Evolutionary conservation across 768 basidiomycete genomes (phyloP).

Genomic region (Tremella mesenterica): DNA sequence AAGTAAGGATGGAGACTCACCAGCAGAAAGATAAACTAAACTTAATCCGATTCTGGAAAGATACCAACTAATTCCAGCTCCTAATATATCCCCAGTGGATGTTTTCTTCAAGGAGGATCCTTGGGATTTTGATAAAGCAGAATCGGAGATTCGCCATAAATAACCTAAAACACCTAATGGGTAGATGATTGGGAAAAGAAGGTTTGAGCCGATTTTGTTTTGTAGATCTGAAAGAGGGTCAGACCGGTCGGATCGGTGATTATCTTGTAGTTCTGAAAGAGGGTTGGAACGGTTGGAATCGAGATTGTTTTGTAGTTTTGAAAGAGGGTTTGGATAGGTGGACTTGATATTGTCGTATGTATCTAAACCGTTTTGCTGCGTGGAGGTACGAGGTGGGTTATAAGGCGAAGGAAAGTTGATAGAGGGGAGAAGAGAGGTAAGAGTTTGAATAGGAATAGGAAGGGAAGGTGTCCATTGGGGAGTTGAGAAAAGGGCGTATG

Average conservation of each 20-base stretch:
- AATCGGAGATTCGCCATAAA: constrained; percentile 27
- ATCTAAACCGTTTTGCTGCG: too few species aligned
- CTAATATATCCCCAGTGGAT: background rate
- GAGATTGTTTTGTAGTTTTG: too few species aligned
- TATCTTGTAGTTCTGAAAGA: background rate
- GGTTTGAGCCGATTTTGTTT: background rate
- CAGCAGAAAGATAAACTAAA: constrained; percentile 24
- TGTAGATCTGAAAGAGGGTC: background rate
- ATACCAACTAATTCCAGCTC: constrained; percentile 26
- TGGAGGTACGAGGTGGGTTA: constrained; percentile 9
- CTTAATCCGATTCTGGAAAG: constrained; percentile 15
- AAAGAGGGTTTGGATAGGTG: too few species aligned
- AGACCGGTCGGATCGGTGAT: background rate
- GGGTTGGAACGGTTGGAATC: too few species aligned
- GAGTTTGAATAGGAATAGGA: constrained; percentile 15
- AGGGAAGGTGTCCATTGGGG: constrained; percentile 20
- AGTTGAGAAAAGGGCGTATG: constrained; percentile 24
- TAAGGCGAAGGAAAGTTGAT: constrained; percentile 2
- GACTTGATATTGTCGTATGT: too few species aligned
- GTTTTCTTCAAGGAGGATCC: background rate
- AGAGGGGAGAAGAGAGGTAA: constrained; percentile 4
- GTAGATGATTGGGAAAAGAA: constrained; percentile 21
- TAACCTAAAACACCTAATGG: constrained; percentile 28
- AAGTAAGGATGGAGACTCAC: constrained; percentile 7
- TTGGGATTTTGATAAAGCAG: background rate